Evolutionary conservation across 768 basidiomycete genomes (phyloP).

Genomic region (Tephrocybe sp.): DNA sequence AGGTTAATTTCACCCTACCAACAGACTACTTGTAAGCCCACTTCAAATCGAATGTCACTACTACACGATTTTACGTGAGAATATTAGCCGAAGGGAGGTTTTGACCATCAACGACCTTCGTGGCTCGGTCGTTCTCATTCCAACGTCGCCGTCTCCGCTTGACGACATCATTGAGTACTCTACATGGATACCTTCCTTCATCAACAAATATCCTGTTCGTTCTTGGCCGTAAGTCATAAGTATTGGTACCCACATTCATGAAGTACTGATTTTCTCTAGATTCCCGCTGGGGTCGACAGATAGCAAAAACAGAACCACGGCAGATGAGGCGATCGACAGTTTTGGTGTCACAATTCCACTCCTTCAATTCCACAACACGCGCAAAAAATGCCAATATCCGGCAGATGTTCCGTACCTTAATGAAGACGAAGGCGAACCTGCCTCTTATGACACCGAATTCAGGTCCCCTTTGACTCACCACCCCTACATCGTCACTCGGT

Average conservation of each 20-base stretch:
- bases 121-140: slow-evolving; percentile 34
- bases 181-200: slow-evolving; percentile 26
- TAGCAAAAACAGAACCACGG: slow-evolving; percentile 16
- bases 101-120: slow-evolving; percentile 31
- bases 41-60: no score
- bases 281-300: slow-evolving; percentile 21
- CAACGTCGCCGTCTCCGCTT: slow-evolving; percentile 26
- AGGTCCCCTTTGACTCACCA: slow-evolving; percentile 21
- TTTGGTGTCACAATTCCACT: slow-evolving; percentile 32
- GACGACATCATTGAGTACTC: slow-evolving; percentile 27
- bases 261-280: slow-evolving; percentile 5
- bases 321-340: slow-evolving; percentile 29
- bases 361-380: slow-evolving; percentile 28
- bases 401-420: neutral
- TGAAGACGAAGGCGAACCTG: slow-evolving; percentile 14
- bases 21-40: slow-evolving; percentile 29
- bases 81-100: slow-evolving; percentile 19
- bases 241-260: neutral
- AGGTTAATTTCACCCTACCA: slow-evolving; percentile 25
- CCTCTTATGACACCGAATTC: slow-evolving; percentile 13
- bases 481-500: slow-evolving; percentile 36
- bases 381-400: slow-evolving; percentile 17
- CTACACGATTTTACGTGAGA: neutral
- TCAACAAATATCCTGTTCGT: slow-evolving; percentile 24
- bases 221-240: slow-evolving; percentile 24